phyloP scores from a whole-genome alignment of 495 filamentous ascomycete species.

The Penicillium crystallinum region DNA sequence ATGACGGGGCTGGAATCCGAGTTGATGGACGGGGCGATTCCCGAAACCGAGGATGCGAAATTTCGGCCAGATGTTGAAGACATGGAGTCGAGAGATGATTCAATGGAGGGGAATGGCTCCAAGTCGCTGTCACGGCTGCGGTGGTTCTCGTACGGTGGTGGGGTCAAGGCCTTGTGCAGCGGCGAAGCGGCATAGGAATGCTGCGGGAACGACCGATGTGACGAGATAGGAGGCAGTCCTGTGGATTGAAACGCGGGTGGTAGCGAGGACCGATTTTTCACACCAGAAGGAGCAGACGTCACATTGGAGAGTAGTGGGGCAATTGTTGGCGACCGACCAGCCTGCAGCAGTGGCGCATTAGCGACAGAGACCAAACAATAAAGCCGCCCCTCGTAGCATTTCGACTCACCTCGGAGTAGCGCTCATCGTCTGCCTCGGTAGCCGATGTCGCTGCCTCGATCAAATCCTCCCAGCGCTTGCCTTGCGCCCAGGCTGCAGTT shows the following conservation, averaged over 20 bases:
- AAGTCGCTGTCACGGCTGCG: slow-evolving; percentile 49
- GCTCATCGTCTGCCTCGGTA: slow-evolving; percentile 80
- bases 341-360: slow-evolving; percentile 23
- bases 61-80: slow-evolving; percentile 51
- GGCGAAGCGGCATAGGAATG: slow-evolving; percentile 81
- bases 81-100: slow-evolving; percentile 57
- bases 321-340: slow-evolving; percentile 61
- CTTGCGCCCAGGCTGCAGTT: slow-evolving; percentile 61
- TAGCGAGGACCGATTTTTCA: slow-evolving; percentile 67
- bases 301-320: slow-evolving; percentile 39
- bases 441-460: slow-evolving; percentile 88
- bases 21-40: slow-evolving; percentile 40
- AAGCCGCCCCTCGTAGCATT: background rate
- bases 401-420: slow-evolving; percentile 55
- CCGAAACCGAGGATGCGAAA: slow-evolving; percentile 57
- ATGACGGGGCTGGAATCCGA: slow-evolving; percentile 49
- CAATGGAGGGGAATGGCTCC: slow-evolving; percentile 82
- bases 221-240: slow-evolving; percentile 36
- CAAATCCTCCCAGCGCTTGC: slow-evolving; percentile 89
- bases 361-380: too few species aligned
- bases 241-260: slow-evolving; percentile 55
- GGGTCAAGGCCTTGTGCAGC: slow-evolving; percentile 78
- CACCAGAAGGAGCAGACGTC: slow-evolving; percentile 33
- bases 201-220: slow-evolving; percentile 51
- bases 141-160: slow-evolving; percentile 62